phyloP scores from a whole-genome alignment of 306 rosid genomes.

The Pyrus pyrifolia region DNA sequence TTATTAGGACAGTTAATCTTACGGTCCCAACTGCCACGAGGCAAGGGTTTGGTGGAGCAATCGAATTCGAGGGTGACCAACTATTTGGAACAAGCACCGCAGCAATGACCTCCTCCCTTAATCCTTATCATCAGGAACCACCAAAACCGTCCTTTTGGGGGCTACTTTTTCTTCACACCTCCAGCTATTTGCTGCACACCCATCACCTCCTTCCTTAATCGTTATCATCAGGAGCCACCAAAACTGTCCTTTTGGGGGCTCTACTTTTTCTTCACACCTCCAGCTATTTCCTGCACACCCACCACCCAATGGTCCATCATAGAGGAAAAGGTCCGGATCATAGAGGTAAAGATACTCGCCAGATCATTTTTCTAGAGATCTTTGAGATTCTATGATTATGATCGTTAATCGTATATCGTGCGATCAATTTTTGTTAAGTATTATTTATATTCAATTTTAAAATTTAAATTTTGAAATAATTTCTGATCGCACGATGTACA shows the following conservation, averaged over 20 bases:
- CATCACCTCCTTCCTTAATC: background rate
- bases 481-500: too few species aligned
- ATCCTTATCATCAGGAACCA: background rate
- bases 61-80: background rate
- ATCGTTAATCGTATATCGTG: too few species aligned
- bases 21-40: background rate
- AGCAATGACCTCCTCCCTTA: background rate
- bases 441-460: too few species aligned
- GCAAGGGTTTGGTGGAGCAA: background rate
- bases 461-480: too few species aligned
- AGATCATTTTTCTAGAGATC: rapidly evolving
- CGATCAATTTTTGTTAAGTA: too few species aligned
- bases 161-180: background rate
- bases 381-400: rapidly evolving
- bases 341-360: too few species aligned
- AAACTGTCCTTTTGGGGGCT: background rate
- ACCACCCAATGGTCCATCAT: background rate
- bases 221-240: background rate
- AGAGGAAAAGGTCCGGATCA: too few species aligned
- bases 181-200: background rate
- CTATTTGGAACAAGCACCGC: background rate
- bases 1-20: background rate
- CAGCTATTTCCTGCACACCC: background rate
- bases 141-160: background rate
- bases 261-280: background rate